Base-by-base conservation (phyloP, 345 rosid genomes). In the Arabis hirsuta region DNA sequence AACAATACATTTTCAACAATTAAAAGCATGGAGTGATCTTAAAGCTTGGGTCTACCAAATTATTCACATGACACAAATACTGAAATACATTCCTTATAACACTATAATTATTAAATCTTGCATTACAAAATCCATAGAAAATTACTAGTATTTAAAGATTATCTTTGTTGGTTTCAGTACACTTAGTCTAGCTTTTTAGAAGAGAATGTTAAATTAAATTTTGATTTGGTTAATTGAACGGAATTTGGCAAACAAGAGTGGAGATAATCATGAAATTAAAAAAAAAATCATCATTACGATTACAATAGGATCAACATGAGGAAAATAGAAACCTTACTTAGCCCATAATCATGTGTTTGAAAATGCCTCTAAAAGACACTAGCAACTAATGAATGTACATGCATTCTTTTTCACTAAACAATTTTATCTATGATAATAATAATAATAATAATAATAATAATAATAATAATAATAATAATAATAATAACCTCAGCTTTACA, bases 401-500 rank as follows among this genome's bases (percentile, higher is more conserved):
- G 55, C 78, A 74, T 59, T 39, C 10, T 22, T 51, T 50, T 65
- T 58, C 29, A 34, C 36, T 66, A 51, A 50, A 31, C 66, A 48
- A 38, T 53, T 58, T 60, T 11, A 48, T 44, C 12, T 52, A 6
- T 39, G 26, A 66, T 73, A 38, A 66, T 22, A 22, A 5, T 5
- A 32, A 32, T 34, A 34, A 6, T 67, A 45, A 69, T 76, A 58
- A 69, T 73, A 38, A 66, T 22, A 22, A 5, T 5, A 32, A 66
- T 73, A 38, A 66, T 22, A 22, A 5, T 5, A 32, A 66, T 73
- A 38, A 66, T 22, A 22, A 5, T 5, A 32, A 32, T 34, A 34
- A 6, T 67, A 45, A 69, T 76, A 58, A 69, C 55, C 55, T 42
- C 62, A 71, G 56, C 80, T 76, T 76, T 71, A 76, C 76, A 76